These are phyloP conservation scores for Rheum nobile DNA, from an alignment of 148 eudicot species.

Conservation along the genomic window DNA sequence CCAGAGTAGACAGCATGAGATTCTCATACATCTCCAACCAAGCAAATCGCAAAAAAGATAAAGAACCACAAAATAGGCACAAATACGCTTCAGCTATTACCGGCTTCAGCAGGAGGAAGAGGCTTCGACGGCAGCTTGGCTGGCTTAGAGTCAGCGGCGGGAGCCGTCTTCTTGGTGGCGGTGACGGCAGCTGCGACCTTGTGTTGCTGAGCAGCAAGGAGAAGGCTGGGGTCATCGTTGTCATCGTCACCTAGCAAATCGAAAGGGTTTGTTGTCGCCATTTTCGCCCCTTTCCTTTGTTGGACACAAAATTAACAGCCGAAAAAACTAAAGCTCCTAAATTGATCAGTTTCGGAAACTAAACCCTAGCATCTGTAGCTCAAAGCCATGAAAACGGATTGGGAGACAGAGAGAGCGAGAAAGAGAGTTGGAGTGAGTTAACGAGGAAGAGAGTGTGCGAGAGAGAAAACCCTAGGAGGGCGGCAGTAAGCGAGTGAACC, in stretches of 20 bases:
- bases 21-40: not conserved
- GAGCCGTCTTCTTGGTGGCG: slow-evolving; percentile 14
- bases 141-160: slow-evolving; percentile 16
- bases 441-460: slow-evolving; percentile 9
- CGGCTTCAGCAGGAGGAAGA: slow-evolving; percentile 46
- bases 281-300: slow-evolving; percentile 11
- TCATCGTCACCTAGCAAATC: slow-evolving; percentile 48
- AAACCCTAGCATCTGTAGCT: not conserved
- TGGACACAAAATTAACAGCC: not conserved
- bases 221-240: slow-evolving; percentile 33
- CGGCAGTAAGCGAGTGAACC: slow-evolving; percentile 12
- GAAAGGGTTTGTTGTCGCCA: slow-evolving; percentile 50
- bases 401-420: not conserved
- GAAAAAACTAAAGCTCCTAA: not conserved
- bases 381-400: not conserved
- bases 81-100: slow-evolving; percentile 9
- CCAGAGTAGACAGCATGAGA: not conserved
- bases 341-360: not conserved
- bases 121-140: slow-evolving; percentile 51
- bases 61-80: not conserved
- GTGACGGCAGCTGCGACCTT: slow-evolving; percentile 13
- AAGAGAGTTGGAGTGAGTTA: slow-evolving; percentile 5
- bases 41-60: not conserved
- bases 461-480: slow-evolving; percentile 27
- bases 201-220: slow-evolving; percentile 30